Percentiles rank a stretch among this genome's conserved stretches.
Evolutionary conservation across 495 filamentous ascomycete species (phyloP).

Genomic region (Penicillium samsonianum): DNA sequence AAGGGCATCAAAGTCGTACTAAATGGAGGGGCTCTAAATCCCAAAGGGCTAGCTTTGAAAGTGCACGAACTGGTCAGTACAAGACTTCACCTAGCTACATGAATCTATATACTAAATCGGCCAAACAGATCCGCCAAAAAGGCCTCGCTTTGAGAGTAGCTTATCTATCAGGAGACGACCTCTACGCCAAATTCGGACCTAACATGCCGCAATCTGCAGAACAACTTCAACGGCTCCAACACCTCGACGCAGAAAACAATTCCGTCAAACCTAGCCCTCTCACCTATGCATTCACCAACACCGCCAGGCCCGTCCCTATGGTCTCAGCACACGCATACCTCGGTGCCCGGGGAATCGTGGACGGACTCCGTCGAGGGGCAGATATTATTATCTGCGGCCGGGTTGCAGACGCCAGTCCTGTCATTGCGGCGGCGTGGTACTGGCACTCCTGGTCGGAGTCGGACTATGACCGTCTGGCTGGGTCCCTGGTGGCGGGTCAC

Average conservation of each 20-base stretch:
- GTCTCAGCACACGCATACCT: slow-evolving; percentile 44
- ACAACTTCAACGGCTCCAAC: slow-evolving; percentile 34
- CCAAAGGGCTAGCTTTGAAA: slow-evolving; percentile 43
- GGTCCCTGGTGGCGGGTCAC: slow-evolving; percentile 50
- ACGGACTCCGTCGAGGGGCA: slow-evolving; percentile 44
- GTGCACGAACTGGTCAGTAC: slow-evolving; percentile 36
- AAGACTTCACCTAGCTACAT: neutral
- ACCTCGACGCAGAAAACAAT: slow-evolving; percentile 38
- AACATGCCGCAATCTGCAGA: slow-evolving; percentile 30
- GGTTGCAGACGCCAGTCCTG: slow-evolving; percentile 51
- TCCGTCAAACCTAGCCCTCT: slow-evolving; percentile 11
- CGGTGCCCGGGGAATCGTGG: slow-evolving; percentile 47
- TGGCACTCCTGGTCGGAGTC: slow-evolving; percentile 45
- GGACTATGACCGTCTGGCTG: slow-evolving; percentile 45
- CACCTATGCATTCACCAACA: slow-evolving; percentile 30
- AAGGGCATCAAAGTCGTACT: slow-evolving; percentile 48
- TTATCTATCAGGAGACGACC: slow-evolving; percentile 50
- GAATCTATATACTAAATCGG: neutral
- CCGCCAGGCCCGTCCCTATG: slow-evolving; percentile 23
- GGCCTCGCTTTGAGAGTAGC: slow-evolving; percentile 43
- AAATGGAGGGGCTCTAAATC: slow-evolving; percentile 49
- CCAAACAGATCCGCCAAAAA: slow-evolving; percentile 26
- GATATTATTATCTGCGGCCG: slow-evolving; percentile 58
- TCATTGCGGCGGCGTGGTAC: slow-evolving; percentile 50
- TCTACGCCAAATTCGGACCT: slow-evolving; percentile 29